These are phyloP conservation scores for Akanthomyces lecanii DNA, from an alignment of 2,329 filamentous ascomycete genomes.

Conservation along the genomic window DNA sequence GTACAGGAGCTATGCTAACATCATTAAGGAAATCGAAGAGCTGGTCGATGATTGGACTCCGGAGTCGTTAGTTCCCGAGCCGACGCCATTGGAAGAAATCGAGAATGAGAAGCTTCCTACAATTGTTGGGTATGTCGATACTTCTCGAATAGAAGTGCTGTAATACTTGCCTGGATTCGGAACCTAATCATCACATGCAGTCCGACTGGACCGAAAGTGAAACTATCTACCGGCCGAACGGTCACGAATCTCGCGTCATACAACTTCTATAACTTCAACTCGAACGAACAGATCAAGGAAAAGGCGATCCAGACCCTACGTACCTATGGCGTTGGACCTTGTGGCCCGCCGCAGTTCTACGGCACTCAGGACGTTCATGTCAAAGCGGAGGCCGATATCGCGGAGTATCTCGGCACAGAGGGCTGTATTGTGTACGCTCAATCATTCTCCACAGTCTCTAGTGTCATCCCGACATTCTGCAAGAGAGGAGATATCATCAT, in stretches of 20 bases:
- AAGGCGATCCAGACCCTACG: constrained; percentile 91
- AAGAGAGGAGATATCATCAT: constrained; percentile 98
- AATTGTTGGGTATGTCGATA: constrained; percentile 67
- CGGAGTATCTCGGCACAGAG: constrained; percentile 79
- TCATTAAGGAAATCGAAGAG: constrained; percentile 78
- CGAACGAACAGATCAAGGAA: constrained; percentile 87
- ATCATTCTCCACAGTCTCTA: constrained; percentile 93
- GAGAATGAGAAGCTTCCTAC: constrained; percentile 83
- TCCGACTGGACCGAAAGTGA: constrained; percentile 84
- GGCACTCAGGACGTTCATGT: constrained; percentile 98
- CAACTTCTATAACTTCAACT: constrained; percentile 97
- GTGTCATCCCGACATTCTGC: constrained; percentile 92
- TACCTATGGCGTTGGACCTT: constrained; percentile 94
- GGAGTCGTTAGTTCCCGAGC: constrained; percentile 77
- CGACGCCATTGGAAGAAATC: constrained; percentile 69
- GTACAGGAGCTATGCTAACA: constrained; percentile 26
- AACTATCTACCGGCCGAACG: constrained; percentile 80
- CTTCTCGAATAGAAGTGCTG: neutral
- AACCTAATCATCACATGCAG: constrained; percentile 40
- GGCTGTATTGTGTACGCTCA: constrained; percentile 95
- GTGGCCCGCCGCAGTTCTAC: constrained; percentile 95
- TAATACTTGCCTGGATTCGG: neutral
- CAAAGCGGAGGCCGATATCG: constrained; percentile 92
- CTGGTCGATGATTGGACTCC: constrained; percentile 95
- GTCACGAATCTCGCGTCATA: constrained; percentile 92